Base-by-base conservation (phyloP, 148 eudicot genomes). In the Cornus kousa region DNA sequence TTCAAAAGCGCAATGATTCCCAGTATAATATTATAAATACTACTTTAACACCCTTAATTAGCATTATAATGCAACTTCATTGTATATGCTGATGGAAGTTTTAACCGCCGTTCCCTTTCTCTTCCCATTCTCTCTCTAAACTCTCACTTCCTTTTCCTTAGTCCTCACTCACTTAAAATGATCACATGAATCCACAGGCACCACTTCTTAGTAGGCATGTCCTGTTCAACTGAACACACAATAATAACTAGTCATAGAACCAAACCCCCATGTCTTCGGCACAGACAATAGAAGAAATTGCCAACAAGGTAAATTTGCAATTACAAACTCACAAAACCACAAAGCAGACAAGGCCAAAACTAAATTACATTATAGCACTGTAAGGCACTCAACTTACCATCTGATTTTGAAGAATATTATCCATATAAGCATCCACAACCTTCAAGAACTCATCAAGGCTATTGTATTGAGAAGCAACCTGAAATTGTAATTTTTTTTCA, bases 361-460 rank as follows among this genome's bases (percentile, higher is more conserved):
- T 66, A 35, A 59, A 33, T 0, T 68, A 23, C 37, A 28, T 70
- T 35, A 28, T 40, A 75, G 69, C 55, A 74, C 33, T 12, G 17
- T 33, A 70, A 64, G 37, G 75, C 62, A 82, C 67, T 24, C 67
- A 81, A 85, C 88, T 85, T 86, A 90, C 97, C 93, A 91, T 88
- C 71, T 90, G 86, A 83, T 89, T 89, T 79, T 89, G 91, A 77
- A 92, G 88, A 79, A 89, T 53, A 60, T 89, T 85, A 77, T 92
- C 97, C 77, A 89, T 68, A 80, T 85, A 91, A 81, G 89, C 93
- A 84, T 91, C 93, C 67, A 90, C 78, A 57, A 91, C 87, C 84
- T 80, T 92, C 86, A 91, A 79, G 83, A 80, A 92, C 69, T 83
- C 89, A 74, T 89, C 87, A 73, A 91, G 86, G 70, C 74, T 83